phyloP scores from a whole-genome alignment of 1,284 basidiomycete genomes.

The Trichosporon inkin region DNA sequence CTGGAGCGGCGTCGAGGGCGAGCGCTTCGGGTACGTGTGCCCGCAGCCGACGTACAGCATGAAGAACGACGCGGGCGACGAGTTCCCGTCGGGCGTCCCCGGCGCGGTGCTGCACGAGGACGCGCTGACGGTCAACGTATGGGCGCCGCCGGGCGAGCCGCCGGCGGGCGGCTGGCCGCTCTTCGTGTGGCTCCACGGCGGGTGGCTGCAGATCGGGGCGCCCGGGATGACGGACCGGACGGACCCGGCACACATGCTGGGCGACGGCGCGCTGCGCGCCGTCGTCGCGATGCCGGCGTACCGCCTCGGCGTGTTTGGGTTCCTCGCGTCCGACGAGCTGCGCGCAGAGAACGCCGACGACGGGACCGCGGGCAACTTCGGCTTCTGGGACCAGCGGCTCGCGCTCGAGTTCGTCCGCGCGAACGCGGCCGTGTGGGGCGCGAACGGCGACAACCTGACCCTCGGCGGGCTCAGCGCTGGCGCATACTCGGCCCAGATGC shows the following conservation, averaged over 20 bases:
- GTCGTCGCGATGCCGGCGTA: constrained; percentile 27
- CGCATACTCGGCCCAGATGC: constrained; percentile 38
- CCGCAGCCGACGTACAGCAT: constrained; percentile 28
- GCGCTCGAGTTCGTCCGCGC: constrained; percentile 33
- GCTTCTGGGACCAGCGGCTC: constrained; percentile 30
- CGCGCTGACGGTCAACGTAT: constrained; percentile 27
- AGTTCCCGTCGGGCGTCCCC: constrained; percentile 9
- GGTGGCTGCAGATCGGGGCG: constrained; percentile 31
- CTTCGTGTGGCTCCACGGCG: constrained; percentile 27
- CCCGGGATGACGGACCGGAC: constrained; percentile 27
- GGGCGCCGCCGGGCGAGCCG: constrained; percentile 22
- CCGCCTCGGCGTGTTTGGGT: constrained; percentile 26
- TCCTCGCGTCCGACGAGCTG: constrained; percentile 26
- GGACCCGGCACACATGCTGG: constrained; percentile 15
- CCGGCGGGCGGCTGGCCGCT: constrained; percentile 27
- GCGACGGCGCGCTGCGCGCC: constrained; percentile 15
- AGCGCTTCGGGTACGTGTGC: constrained; percentile 23
- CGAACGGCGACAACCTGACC: constrained; percentile 36
- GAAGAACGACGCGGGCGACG: constrained; percentile 20
- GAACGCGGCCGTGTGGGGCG: constrained; percentile 38
- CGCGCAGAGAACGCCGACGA: constrained; percentile 22
- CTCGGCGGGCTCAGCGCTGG: constrained; percentile 43
- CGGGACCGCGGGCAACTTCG: constrained; percentile 30
- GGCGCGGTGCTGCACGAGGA: constrained; percentile 18
- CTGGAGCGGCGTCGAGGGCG: constrained; percentile 22